Conservation (phyloP, 1,284 basidiomycete genomes). For the Wallemia mellicola region DNA sequence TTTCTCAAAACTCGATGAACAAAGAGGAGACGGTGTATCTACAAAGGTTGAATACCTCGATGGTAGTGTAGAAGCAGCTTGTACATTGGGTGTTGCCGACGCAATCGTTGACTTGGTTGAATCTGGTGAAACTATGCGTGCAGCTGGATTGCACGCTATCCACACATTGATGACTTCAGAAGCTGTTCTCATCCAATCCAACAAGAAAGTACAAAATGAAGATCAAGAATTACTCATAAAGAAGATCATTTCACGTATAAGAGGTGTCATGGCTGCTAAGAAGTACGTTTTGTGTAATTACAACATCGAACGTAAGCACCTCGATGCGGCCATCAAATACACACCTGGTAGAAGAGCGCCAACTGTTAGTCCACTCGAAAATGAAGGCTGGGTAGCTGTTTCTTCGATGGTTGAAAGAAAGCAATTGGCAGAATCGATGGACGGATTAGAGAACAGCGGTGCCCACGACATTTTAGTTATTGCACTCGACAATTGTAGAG, state of each 20-base stretch:
- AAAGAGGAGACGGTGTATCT: slow-evolving; percentile 15
- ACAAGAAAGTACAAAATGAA: slow-evolving; percentile 25
- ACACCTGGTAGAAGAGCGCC: slow-evolving; percentile 76
- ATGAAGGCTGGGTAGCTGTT: slow-evolving; percentile 59
- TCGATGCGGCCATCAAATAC: slow-evolving; percentile 33
- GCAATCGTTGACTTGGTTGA: slow-evolving; percentile 91
- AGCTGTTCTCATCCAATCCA: slow-evolving; percentile 72
- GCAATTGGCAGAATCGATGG: slow-evolving; percentile 64
- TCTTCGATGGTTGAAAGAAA: slow-evolving; percentile 75
- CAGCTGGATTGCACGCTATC: slow-evolving; percentile 78
- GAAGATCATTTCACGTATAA: slow-evolving; percentile 58
- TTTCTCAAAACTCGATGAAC: slow-evolving; percentile 41
- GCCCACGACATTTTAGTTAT: slow-evolving; percentile 76
- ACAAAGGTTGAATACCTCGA: slow-evolving; percentile 87
- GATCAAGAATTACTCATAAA: slow-evolving; percentile 28
- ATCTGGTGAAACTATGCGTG: slow-evolving; percentile 98
- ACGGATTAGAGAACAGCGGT: slow-evolving; percentile 45
- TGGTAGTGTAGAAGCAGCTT: slow-evolving; percentile 92
- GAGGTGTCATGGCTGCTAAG: slow-evolving; percentile 67
- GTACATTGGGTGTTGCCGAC: slow-evolving; percentile 81
- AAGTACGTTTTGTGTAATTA: slow-evolving; percentile 76
- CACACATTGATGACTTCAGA: slow-evolving; percentile 63
- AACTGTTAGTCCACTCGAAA: slow-evolving; percentile 62
- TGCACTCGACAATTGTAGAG: slow-evolving; percentile 75
- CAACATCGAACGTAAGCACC: slow-evolving; percentile 40